Evolutionary conservation across 192 early-diverging fungal genomes (phyloP), one percentile per base, ranked within the genome.

Genomic region (Funneliformis geosporum): DNA sequence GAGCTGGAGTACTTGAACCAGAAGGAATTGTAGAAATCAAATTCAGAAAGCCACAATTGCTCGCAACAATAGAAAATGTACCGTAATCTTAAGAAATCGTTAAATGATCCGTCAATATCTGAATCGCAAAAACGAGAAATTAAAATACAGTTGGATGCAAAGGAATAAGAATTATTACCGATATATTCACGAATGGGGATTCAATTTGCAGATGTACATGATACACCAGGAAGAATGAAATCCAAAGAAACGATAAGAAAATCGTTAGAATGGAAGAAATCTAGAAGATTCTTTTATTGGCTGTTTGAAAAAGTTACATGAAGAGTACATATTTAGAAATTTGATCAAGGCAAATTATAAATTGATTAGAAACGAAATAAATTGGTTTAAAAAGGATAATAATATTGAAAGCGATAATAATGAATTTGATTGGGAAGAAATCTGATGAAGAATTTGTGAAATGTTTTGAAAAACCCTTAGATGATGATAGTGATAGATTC

Each of bases 21-120:
- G 93, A 97, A 75, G 98, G 98, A 81, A 94, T 98, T 75, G 95
- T 98, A 33, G 96, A 97, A 84, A 98, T 99, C 90, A 99, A 99
- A 88, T 98, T 94, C 91, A 91, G 97, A 28, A 94, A 93, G 83
- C 92, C 96, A 39, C 96, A 97, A 85, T 79, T 99, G 70, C 83
- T 98, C 39, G 90, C 93, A 3, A 94, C 95, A 38, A 97, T 99
- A 93, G 96, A 96, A 83, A 23, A 83, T 86, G 74, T 97, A 97
- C 85, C 85, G 90, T 43, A 77, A 83, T 16, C 84, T 98, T 71
- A 97, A 96, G 84, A 83, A 83, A 40, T 78, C 87, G 4, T 83
- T 95, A 50, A 81, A 82, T 38, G 87, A 89, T 40, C 85, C 86
- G 25, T 73, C 84, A 8, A 86, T 89, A 28, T 75, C 88, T 23